Conservation (phyloP, 768 basidiomycete genomes). For the Rhodotorula diobovata region DNA sequence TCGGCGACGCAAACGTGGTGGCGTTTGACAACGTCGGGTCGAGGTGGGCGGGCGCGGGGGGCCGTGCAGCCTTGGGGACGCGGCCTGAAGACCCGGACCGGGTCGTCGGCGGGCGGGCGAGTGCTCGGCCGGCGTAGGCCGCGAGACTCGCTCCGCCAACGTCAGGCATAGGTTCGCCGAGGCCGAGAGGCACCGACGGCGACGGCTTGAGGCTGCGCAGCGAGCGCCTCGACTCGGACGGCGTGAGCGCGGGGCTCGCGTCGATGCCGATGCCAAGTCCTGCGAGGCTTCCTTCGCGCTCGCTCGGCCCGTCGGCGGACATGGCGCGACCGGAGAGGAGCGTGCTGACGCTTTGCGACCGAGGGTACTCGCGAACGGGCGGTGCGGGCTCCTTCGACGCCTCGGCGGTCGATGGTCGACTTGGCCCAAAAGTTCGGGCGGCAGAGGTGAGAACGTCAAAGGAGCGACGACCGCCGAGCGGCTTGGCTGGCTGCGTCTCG, state of each 20-base stretch:
- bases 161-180: constrained; percentile 18
- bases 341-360: constrained; percentile 27
- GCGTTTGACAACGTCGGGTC: neutral
- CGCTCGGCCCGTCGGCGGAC: neutral
- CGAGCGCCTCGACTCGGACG: constrained; percentile 22
- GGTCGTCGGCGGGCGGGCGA: neutral
- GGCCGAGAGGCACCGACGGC: constrained; percentile 1
- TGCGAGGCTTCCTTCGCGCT: constrained; percentile 17
- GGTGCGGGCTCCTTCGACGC: neutral
- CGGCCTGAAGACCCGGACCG: neutral
- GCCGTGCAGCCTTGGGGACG: neutral
- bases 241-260: neutral
- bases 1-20: neutral
- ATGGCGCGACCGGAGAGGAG: constrained; percentile 2
- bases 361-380: neutral
- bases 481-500: neutral
- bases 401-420: neutral
- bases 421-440: neutral
- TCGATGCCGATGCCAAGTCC: constrained; percentile 26
- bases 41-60: constrained; percentile 11
- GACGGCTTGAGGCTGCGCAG: constrained; percentile 22
- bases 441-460: neutral
- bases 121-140: neutral
- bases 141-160: neutral
- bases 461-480: neutral